phyloP scores from a whole-genome alignment of 2,329 filamentous ascomycete genomes.

The Amauroascus niger region DNA sequence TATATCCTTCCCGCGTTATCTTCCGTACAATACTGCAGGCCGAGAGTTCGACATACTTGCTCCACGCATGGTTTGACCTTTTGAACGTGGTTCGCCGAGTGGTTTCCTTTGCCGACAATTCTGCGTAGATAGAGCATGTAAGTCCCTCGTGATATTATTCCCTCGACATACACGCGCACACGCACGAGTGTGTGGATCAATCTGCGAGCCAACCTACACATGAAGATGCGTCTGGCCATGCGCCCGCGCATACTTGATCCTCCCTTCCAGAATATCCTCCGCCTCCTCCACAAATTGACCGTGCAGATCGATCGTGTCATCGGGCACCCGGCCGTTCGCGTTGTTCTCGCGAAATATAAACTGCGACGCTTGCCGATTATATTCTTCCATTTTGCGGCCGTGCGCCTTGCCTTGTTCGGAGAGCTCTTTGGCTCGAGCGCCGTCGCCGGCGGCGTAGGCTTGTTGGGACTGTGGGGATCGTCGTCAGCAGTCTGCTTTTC shows the following conservation, averaged over 20 bases:
- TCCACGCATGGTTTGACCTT: constrained; percentile 96
- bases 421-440: constrained; percentile 69
- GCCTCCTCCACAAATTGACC: constrained; percentile 93
- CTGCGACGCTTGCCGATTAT: constrained; percentile 83
- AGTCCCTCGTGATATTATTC: no score
- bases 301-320: constrained; percentile 86
- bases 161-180: no score
- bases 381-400: constrained; percentile 71
- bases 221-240: constrained; percentile 74
- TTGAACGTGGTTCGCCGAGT: constrained; percentile 70
- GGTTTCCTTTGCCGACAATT: constrained; percentile 92
- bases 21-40: constrained; percentile 74
- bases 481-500: not conserved
- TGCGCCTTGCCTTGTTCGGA: constrained; percentile 79
- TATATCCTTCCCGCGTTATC: constrained; percentile 84
- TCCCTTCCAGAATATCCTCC: constrained; percentile 75
- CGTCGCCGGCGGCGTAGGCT: constrained; percentile 76
- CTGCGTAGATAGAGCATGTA: constrained; percentile 31
- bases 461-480: constrained; percentile 53
- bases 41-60: constrained; percentile 70
- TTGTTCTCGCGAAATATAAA: constrained; percentile 97
- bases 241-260: constrained; percentile 67
- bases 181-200: no score
- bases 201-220: constrained; percentile 45
- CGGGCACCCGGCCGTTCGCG: constrained; percentile 58